Conservation (phyloP, 1,284 basidiomycete genomes). For the Phylloporus sp. region DNA sequence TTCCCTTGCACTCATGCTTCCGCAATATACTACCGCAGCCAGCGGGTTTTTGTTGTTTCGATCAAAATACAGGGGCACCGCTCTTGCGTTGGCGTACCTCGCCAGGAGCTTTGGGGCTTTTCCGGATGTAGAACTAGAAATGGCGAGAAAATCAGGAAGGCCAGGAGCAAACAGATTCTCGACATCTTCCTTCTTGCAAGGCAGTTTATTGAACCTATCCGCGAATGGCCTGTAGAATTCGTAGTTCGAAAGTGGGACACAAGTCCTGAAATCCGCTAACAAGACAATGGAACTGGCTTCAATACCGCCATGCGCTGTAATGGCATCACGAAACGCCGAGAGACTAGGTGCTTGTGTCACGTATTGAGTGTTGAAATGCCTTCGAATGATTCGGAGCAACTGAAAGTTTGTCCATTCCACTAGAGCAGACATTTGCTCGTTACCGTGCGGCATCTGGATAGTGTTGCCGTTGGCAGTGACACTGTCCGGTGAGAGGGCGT, state of each 20-base stretch:
- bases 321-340: slow-evolving; percentile 17
- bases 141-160: neutral
- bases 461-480: too few relatives aligned
- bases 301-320: slow-evolving; percentile 10
- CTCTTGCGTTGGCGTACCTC: neutral
- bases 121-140: slow-evolving; percentile 2
- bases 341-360: slow-evolving; percentile 13
- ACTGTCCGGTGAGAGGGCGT: too few relatives aligned
- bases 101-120: neutral
- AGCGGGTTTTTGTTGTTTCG: neutral
- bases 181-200: slow-evolving; percentile 11
- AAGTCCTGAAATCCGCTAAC: slow-evolving; percentile 18
- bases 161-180: slow-evolving; percentile 10
- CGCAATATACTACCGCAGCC: slow-evolving; percentile 11
- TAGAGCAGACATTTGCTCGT: slow-evolving; percentile 7
- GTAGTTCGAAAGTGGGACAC: slow-evolving; percentile 25
- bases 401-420: slow-evolving; percentile 35
- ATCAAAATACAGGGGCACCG: neutral
- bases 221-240: slow-evolving; percentile 27
- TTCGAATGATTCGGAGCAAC: slow-evolving; percentile 41
- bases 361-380: slow-evolving; percentile 22
- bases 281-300: slow-evolving; percentile 8
- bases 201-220: slow-evolving; percentile 21
- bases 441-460: too few relatives aligned
- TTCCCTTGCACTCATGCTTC: slow-evolving; percentile 15